A percentile compares a stretch with the other conserved stretches of the same genome.
Evolutionary conservation across 2,329 filamentous ascomycete species (phyloP).

Genomic region (Metarhizium anisopliae): DNA sequence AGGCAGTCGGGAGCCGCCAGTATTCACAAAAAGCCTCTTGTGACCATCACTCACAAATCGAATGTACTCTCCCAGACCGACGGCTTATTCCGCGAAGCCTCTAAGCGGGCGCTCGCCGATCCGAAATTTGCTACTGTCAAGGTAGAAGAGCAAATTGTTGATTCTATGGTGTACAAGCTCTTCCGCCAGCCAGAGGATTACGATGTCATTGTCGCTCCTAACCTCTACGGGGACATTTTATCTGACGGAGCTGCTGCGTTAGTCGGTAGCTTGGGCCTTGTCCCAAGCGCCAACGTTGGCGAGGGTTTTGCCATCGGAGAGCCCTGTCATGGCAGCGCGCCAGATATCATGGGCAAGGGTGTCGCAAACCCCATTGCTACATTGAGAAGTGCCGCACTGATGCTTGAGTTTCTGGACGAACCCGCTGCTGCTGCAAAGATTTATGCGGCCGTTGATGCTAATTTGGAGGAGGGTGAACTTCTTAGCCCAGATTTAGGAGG

Average conservation of each 20-base stretch:
- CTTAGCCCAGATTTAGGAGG: conserved; percentile 88
- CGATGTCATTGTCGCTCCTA: conserved; percentile 96
- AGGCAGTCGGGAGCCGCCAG: conserved; percentile 48
- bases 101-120: conserved; percentile 61
- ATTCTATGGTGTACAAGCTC: conserved; percentile 99
- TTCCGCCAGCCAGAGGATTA: conserved; percentile 93
- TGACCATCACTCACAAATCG: conserved; percentile 97
- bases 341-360: conserved; percentile 85
- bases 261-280: conserved; percentile 83
- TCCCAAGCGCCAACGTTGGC: conserved; percentile 91
- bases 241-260: conserved; percentile 92
- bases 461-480: conserved; percentile 72
- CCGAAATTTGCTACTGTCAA: conserved; percentile 53
- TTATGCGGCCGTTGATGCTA: conserved; percentile 84
- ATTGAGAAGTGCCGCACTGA: conserved; percentile 78
- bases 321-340: conserved; percentile 93
- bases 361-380: conserved; percentile 98
- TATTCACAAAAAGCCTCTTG: conserved; percentile 62
- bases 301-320: conserved; percentile 93
- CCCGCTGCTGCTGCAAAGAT: conserved; percentile 80
- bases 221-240: conserved; percentile 94
- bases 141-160: conserved; percentile 96
- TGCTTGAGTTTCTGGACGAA: conserved; percentile 93
- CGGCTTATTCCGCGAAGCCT: conserved; percentile 81
- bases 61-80: conserved; percentile 97